phyloP scores from a whole-genome alignment of 306 rosid species.

The Trifolium dubium region DNA sequence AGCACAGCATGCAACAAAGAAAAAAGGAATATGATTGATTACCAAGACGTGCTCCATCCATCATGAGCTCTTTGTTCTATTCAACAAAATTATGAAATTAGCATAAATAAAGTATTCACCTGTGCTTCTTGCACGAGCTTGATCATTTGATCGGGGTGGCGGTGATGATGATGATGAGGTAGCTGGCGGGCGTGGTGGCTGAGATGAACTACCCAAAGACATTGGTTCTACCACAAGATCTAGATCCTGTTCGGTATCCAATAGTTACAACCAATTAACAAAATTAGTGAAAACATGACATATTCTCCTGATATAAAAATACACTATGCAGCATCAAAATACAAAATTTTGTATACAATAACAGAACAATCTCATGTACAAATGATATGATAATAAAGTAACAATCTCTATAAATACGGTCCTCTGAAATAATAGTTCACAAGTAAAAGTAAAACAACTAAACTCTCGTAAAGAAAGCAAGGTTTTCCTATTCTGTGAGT shows the following conservation, averaged over 20 bases:
- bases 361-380: not conserved
- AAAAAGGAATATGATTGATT: not conserved
- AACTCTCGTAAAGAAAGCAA: not conserved
- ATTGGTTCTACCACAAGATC: slow-evolving; percentile 82
- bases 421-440: not conserved
- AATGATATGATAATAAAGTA: not conserved
- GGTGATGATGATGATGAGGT: slow-evolving; percentile 50
- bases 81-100: not conserved
- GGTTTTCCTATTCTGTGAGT: not conserved
- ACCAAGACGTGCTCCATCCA: slow-evolving; percentile 32
- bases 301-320: not conserved
- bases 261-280: slow-evolving; percentile 22
- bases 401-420: slow-evolving; percentile 1
- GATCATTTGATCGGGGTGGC: slow-evolving; percentile 58
- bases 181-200: slow-evolving; percentile 63
- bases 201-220: slow-evolving; percentile 67
- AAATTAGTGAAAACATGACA: slow-evolving; percentile 9
- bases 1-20: not conserved
- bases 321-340: slow-evolving; percentile 16
- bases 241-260: slow-evolving; percentile 66
- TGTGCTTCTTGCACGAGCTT: slow-evolving; percentile 57
- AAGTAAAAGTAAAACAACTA: not conserved
- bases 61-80: not conserved
- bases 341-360: not conserved
- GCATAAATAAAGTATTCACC: slow-evolving; percentile 49